Conservation (phyloP, 1,139 yeast genomes). For the Hansenula lynferdii region DNA sequence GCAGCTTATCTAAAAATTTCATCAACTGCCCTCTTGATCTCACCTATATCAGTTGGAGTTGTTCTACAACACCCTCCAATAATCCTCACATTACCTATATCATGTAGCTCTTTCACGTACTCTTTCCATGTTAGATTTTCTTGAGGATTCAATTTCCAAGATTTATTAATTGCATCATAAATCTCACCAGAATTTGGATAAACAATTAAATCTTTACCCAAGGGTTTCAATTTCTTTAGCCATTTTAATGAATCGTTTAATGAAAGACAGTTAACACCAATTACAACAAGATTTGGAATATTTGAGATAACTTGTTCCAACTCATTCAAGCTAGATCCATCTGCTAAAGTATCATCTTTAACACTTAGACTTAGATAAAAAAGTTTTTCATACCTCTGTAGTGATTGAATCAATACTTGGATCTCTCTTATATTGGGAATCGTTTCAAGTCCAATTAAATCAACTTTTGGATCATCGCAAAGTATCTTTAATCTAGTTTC, state of each 20-base stretch:
- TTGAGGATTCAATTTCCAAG: conserved; percentile 15
- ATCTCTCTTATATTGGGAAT: conserved; percentile 54
- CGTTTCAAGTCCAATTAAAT: conserved; percentile 59
- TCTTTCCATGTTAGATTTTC: conserved; percentile 17
- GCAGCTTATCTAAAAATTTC: background rate
- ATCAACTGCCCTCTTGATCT: conserved; percentile 7
- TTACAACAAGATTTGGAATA: conserved; percentile 22
- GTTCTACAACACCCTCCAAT: conserved; percentile 62
- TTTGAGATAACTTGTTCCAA: conserved; percentile 8
- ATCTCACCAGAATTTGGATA: conserved; percentile 58
- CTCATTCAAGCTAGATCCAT: conserved; percentile 30
- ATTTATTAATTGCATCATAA: conserved; percentile 31
- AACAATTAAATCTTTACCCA: conserved; percentile 28
- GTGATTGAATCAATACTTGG: conserved; percentile 27
- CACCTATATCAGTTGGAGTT: conserved; percentile 39
- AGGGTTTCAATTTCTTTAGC: conserved; percentile 15
- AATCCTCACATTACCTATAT: conserved; percentile 27
- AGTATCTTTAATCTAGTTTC: conserved; percentile 39
- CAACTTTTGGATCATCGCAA: conserved; percentile 35
- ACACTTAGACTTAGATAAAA: conserved; percentile 35
- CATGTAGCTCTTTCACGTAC: conserved; percentile 32
- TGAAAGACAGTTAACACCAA: conserved; percentile 43
- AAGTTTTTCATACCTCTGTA: conserved; percentile 17
- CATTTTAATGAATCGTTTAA: conserved; percentile 26
- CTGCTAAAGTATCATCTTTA: conserved; percentile 32